These are phyloP conservation scores for Penicillium sp. DNA, from an alignment of 2,329 filamentous ascomycete species.

Conservation along the genomic window DNA sequence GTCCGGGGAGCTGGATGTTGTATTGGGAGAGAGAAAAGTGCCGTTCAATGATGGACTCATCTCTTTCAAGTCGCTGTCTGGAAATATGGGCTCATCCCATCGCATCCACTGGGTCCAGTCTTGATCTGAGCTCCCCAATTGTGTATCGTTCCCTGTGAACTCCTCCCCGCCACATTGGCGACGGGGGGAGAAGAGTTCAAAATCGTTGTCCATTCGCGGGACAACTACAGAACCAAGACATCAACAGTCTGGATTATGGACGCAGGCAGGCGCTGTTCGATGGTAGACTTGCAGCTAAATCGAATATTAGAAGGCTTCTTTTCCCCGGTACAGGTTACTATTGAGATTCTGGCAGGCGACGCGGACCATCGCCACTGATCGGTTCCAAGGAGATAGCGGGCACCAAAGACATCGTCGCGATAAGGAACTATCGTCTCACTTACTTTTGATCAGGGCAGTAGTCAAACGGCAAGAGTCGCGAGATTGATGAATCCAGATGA, in stretches of 20 bases:
- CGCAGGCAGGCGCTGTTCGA: not conserved
- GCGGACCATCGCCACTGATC: too few species aligned
- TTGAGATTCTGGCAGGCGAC: too few species aligned
- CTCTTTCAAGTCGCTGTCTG: conserved; percentile 24
- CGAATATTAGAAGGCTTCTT: too few species aligned
- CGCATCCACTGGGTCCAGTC: conserved; percentile 44
- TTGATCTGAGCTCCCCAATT: conserved; percentile 28
- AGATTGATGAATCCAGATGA: too few species aligned
- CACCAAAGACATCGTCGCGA: too few species aligned
- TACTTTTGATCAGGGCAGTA: too few species aligned
- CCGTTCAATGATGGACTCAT: conserved; percentile 19
- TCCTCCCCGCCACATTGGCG: conserved; percentile 16
- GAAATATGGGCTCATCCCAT: conserved; percentile 37
- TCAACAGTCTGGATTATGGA: conserved; percentile 10
- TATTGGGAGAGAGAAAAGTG: conserved; percentile 24
- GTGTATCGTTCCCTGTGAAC: conserved; percentile 14
- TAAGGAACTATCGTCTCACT: too few species aligned
- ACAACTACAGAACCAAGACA: conserved; percentile 18
- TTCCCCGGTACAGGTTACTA: too few species aligned
- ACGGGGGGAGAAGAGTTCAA: conserved; percentile 30
- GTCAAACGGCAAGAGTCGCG: too few species aligned
- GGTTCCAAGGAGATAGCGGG: too few species aligned
- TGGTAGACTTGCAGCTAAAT: not conserved
- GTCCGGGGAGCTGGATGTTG: conserved; percentile 19
- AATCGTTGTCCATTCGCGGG: conserved; percentile 27